A percentile compares a stretch with the other conserved stretches of the same genome.
phyloP scores from a whole-genome alignment of 2,329 filamentous ascomycete species.

The Arthrobotrys sphaeroides region DNA sequence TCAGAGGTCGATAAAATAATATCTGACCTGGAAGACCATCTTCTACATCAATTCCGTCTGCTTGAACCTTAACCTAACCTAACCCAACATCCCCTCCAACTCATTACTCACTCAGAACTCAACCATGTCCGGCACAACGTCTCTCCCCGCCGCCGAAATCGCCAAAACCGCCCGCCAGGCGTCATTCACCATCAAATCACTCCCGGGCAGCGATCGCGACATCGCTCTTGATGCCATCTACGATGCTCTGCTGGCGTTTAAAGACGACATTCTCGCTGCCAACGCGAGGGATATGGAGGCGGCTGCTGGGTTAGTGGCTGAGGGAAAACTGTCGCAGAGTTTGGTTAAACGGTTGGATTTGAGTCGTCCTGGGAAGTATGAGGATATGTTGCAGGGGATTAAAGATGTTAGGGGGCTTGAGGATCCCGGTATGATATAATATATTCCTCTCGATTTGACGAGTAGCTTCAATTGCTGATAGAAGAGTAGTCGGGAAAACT shows the following conservation, averaged over 20 bases:
- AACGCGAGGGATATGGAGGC: conserved; percentile 83
- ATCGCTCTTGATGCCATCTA: conserved; percentile 85
- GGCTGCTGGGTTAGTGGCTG: conserved; percentile 76
- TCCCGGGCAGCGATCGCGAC: conserved; percentile 80
- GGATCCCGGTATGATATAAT: conserved; percentile 77
- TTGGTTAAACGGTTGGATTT: conserved; percentile 85
- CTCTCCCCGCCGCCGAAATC: conserved; percentile 58
- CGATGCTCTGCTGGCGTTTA: conserved; percentile 74
- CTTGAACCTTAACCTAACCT: conserved; percentile 17
- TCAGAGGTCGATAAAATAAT: too few species aligned
- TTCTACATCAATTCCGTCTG: too few species aligned
- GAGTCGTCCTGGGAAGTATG: conserved; percentile 86
- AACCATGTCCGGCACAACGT: conserved; percentile 40
- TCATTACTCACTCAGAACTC: neutral
- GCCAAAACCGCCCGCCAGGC: conserved; percentile 63
- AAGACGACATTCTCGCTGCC: conserved; percentile 81
- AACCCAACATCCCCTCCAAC: neutral
- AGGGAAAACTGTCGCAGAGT: conserved; percentile 80
- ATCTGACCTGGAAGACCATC: too few species aligned
- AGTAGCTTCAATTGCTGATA: conserved; percentile 33
- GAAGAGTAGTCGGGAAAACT: conserved; percentile 78
- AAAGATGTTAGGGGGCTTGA: conserved; percentile 83
- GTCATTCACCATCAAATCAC: conserved; percentile 82
- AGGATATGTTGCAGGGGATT: conserved; percentile 97
- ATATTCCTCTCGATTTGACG: conserved; percentile 16